These are phyloP conservation scores for Suillus variegatus DNA, from an alignment of 768 basidiomycete genomes.

Conservation along the genomic window DNA sequence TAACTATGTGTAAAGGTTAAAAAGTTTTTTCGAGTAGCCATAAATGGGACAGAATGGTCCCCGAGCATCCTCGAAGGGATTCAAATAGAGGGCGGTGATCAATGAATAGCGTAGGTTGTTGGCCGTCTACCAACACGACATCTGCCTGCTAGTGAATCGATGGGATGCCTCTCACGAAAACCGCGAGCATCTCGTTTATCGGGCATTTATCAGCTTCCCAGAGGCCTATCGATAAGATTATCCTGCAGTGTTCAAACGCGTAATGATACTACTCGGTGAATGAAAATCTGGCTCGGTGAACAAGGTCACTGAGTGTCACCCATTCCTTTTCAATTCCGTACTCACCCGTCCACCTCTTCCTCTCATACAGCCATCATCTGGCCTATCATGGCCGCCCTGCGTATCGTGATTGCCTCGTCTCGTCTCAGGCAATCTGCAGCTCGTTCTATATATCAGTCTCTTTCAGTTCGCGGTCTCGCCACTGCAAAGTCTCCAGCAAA, in stretches of 20 bases:
- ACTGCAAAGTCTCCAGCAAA: conserved; percentile 60
- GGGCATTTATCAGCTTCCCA: conserved; percentile 15
- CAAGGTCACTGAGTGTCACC: conserved; percentile 20
- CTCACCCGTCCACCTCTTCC: conserved; percentile 13
- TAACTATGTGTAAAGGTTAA: conserved; percentile 23
- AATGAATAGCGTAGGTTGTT: neutral
- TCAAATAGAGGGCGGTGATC: conserved; percentile 7
- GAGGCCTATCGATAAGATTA: conserved; percentile 12
- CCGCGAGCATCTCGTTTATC: neutral
- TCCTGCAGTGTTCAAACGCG: conserved; percentile 20
- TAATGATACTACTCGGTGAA: conserved; percentile 39
- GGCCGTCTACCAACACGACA: neutral
- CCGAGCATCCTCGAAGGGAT: conserved; percentile 25
- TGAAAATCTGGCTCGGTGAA: conserved; percentile 41
- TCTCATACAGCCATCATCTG: conserved; percentile 21
- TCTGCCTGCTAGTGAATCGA: neutral
- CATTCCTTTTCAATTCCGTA: conserved; percentile 15
- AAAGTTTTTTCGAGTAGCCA: conserved; percentile 20
- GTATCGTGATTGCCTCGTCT: conserved; percentile 21
- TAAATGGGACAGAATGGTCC: conserved; percentile 12
- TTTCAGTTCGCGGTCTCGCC: conserved; percentile 47
- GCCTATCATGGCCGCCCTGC: conserved; percentile 29
- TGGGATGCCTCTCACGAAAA: neutral
- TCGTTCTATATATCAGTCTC: conserved; percentile 16
- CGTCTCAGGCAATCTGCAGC: conserved; percentile 22